Evolutionary conservation across 768 basidiomycete genomes (phyloP).

Genomic region (Termitomyces sp.): DNA sequence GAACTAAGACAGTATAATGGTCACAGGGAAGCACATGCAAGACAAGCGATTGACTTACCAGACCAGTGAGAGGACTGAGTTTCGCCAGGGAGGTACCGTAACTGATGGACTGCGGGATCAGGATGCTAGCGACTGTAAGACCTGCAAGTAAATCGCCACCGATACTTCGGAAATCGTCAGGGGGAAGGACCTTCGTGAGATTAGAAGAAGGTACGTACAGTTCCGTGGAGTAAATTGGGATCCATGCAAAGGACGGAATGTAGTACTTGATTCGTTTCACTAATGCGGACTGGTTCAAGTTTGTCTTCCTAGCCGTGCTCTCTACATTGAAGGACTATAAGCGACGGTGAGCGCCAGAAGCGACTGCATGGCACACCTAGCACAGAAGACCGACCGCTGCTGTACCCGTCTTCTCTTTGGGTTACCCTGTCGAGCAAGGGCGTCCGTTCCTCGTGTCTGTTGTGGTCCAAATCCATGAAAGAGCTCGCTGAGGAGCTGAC

Average conservation of each 20-base stretch:
- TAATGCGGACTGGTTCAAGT: conserved; percentile 24
- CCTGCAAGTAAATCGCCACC: conserved; percentile 74
- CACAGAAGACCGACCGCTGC: conserved; percentile 17
- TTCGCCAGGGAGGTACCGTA: conserved; percentile 88
- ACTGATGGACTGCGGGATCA: conserved; percentile 85
- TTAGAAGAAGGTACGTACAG: conserved; percentile 36
- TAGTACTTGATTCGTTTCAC: conserved; percentile 62
- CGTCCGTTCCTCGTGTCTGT: conserved; percentile 23
- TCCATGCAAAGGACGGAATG: conserved; percentile 73
- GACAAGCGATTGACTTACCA: conserved; percentile 44
- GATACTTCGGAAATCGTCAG: conserved; percentile 19
- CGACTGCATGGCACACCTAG: conserved; percentile 12
- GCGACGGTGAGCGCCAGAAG: not conserved
- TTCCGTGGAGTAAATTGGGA: conserved; percentile 67
- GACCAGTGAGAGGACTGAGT: conserved; percentile 77
- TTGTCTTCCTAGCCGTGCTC: conserved; percentile 5
- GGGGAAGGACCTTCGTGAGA: not conserved
- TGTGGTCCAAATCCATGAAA: conserved; percentile 12
- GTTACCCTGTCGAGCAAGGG: conserved; percentile 24
- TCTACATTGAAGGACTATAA: not conserved
- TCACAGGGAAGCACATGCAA: not conserved
- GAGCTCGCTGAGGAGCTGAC: conserved; percentile 14
- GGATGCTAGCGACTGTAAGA: conserved; percentile 77
- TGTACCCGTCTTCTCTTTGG: conserved; percentile 21
- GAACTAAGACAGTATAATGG: conserved; percentile 39